phyloP scores from a whole-genome alignment of 2,329 filamentous ascomycete genomes.

The Myriangium duriaei region DNA sequence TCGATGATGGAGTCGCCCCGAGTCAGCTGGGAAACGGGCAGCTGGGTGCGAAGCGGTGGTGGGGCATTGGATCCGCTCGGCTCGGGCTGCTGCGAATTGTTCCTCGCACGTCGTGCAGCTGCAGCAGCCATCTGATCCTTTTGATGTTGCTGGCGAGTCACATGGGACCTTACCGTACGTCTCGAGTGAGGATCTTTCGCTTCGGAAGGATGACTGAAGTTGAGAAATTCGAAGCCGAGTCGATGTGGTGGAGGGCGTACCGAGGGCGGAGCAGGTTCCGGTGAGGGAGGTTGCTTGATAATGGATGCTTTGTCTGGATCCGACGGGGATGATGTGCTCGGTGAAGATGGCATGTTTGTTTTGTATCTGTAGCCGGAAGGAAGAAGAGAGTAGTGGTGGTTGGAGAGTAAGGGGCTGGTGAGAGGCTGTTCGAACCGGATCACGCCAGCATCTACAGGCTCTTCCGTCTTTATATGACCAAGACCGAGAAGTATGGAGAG shows the following conservation, averaged over 20 bases:
- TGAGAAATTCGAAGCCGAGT: conserved; percentile 9
- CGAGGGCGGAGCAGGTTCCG: no score
- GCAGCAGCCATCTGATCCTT: conserved; percentile 16
- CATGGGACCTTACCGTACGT: conserved; percentile 25
- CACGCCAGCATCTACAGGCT: no score
- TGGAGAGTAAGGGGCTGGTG: not conserved
- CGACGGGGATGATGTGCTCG: conserved; percentile 3
- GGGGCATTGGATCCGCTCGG: conserved; percentile 1
- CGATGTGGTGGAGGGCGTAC: conserved; percentile 5
- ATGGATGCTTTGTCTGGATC: conserved; percentile 2
- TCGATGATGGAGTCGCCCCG: conserved; percentile 6
- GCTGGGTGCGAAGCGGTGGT: conserved; percentile 10
- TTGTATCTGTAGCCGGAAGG: no score
- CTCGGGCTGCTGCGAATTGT: conserved; percentile 4
- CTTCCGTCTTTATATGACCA: not conserved
- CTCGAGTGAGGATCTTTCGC: conserved; percentile 21
- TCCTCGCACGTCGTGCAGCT: conserved; percentile 14
- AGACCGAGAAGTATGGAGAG: not conserved
- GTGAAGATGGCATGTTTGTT: conserved; percentile 2
- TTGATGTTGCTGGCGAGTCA: conserved; percentile 21
- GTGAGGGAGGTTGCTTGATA: conserved; percentile 1
- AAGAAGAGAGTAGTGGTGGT: not conserved
- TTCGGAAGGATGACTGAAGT: conserved; percentile 21
- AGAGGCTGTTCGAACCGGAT: not conserved
- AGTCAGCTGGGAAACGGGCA: conserved; percentile 11